Conservation (phyloP, 164 flowering plant genomes). For the Aristolochia fimbriata region DNA sequence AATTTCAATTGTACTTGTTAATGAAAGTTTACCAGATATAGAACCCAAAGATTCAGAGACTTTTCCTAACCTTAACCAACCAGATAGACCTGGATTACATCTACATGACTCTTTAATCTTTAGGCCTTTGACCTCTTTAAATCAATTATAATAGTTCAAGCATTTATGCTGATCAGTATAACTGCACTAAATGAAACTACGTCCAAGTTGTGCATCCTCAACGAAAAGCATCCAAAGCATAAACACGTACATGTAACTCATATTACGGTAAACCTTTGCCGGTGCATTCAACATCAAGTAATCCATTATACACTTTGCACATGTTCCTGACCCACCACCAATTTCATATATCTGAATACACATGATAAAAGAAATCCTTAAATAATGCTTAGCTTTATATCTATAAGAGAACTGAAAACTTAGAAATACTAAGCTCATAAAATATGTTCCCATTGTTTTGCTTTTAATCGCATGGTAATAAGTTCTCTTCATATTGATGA, state of each 20-base stretch:
- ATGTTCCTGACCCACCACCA: slow-evolving; percentile 99
- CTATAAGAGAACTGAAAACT: slow-evolving; percentile 1
- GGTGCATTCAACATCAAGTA: slow-evolving; percentile 97
- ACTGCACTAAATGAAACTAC: background rate
- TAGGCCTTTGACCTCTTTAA: background rate
- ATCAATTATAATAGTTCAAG: background rate
- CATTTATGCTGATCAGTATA: background rate
- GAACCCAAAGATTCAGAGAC: too few relatives aligned
- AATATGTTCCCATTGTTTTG: too few relatives aligned
- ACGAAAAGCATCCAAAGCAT: too few relatives aligned
- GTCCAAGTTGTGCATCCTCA: too few relatives aligned
- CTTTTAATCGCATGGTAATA: too few relatives aligned
- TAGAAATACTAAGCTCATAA: background rate
- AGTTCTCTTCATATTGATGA: too few relatives aligned
- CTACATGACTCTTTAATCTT: background rate
- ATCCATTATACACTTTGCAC: slow-evolving; percentile 98
- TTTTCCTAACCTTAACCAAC: too few relatives aligned
- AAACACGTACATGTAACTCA: slow-evolving; percentile 80
- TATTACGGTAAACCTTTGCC: slow-evolving; percentile 65
- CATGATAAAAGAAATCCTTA: slow-evolving; percentile 8
- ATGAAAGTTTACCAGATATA: too few relatives aligned
- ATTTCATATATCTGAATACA: slow-evolving; percentile 86
- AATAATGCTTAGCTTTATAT: slow-evolving; percentile 3
- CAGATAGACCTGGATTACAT: too few relatives aligned
- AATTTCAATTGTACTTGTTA: too few relatives aligned